These are phyloP conservation scores for Diversispora epigaea DNA, from an alignment of 192 early-diverging fungal species.

Conservation along the genomic window DNA sequence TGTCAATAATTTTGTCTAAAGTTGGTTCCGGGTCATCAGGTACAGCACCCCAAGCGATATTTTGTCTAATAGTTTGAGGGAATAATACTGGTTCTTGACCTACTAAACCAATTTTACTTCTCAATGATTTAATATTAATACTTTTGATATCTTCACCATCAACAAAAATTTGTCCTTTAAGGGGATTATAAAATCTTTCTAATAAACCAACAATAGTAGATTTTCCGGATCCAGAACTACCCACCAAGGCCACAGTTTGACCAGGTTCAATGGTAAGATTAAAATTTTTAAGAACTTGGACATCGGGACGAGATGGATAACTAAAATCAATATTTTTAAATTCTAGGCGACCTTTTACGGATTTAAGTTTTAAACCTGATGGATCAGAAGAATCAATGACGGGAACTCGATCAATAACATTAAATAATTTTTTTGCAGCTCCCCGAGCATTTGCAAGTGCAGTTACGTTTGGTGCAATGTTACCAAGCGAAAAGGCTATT, in stretches of 20 bases:
- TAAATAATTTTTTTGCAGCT: slow-evolving; percentile 75
- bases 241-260: slow-evolving; percentile 85
- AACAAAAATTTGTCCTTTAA: slow-evolving; percentile 46
- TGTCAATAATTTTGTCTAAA: slow-evolving; percentile 46
- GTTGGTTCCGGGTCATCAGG: not conserved
- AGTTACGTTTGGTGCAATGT: slow-evolving; percentile 67
- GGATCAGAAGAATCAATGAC: slow-evolving; percentile 59
- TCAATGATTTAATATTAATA: slow-evolving; percentile 75
- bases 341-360: slow-evolving; percentile 63
- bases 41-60: slow-evolving; percentile 57
- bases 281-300: slow-evolving; percentile 72
- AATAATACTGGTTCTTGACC: slow-evolving; percentile 88
- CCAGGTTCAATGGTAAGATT: slow-evolving; percentile 67
- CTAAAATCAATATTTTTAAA: slow-evolving; percentile 72
- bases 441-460: slow-evolving; percentile 70
- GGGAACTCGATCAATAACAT: slow-evolving; percentile 75
- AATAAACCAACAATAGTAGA: slow-evolving; percentile 79
- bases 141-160: slow-evolving; percentile 73
- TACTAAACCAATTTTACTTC: slow-evolving; percentile 42
- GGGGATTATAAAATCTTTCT: slow-evolving; percentile 81
- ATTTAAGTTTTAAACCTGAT: not conserved
- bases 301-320: slow-evolving; percentile 83
- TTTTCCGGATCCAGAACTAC: slow-evolving; percentile 75
- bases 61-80: slow-evolving; percentile 71
- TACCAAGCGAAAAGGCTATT: slow-evolving; percentile 59